Percentiles rank a stretch among this genome's conserved stretches.
phyloP scores from a whole-genome alignment of 78 protist species.

The Dictyostelium firmibasis region DNA sequence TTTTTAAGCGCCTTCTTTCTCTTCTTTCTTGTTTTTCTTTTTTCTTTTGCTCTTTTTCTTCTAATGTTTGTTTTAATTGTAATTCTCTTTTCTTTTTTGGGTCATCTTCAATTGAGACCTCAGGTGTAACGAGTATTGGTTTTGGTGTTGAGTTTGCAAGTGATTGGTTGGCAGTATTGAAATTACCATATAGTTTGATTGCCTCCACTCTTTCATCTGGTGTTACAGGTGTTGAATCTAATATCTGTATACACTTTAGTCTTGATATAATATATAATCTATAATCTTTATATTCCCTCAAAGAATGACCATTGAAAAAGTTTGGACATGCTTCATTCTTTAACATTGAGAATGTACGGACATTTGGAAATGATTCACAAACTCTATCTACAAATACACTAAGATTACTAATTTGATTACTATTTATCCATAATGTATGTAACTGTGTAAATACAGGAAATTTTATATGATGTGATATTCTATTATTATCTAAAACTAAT shows the following conservation, averaged over 20 bases:
- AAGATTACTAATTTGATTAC: constrained; percentile 48
- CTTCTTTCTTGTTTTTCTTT: constrained; percentile 16
- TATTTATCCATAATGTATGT: constrained; percentile 67
- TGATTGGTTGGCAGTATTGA: not conserved
- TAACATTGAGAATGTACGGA: constrained; percentile 56
- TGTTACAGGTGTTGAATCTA: constrained; percentile 51
- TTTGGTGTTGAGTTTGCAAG: not conserved
- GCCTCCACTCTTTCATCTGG: constrained; percentile 44
- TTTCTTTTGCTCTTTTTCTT: not conserved
- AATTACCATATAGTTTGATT: constrained; percentile 2
- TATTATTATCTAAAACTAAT: constrained; percentile 71
- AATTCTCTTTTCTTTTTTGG: constrained; percentile 56
- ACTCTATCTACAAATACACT: constrained; percentile 51
- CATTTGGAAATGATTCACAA: not conserved
- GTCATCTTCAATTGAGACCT: constrained; percentile 18
- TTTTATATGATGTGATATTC: constrained; percentile 26
- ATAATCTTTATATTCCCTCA: constrained; percentile 65
- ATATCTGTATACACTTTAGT: not conserved
- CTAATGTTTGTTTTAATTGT: not conserved
- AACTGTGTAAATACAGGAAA: constrained; percentile 11
- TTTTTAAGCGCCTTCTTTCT: not conserved
- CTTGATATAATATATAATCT: constrained; percentile 31
- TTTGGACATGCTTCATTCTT: constrained; percentile 86
- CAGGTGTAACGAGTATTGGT: not conserved
- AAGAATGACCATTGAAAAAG: constrained; percentile 68